phyloP scores from a whole-genome alignment of 1,284 basidiomycete genomes.

The Salmacisia buchloeana region DNA sequence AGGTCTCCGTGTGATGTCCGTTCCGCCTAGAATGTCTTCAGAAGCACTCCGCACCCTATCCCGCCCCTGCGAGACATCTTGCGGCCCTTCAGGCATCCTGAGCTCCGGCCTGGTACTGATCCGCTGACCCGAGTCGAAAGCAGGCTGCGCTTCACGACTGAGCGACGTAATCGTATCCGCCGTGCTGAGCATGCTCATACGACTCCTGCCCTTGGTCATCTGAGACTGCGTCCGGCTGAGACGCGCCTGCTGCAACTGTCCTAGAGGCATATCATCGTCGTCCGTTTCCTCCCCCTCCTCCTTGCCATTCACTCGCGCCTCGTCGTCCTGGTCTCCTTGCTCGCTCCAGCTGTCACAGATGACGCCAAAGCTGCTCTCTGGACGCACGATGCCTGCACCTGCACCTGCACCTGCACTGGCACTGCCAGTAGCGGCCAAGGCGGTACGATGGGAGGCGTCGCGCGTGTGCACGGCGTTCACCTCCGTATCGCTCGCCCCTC shows the following conservation, averaged over 20 bases:
- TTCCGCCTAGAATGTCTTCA: too few relatives aligned
- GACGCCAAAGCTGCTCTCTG: constrained; percentile 8
- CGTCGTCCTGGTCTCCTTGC: constrained; percentile 23
- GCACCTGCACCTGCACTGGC: background rate
- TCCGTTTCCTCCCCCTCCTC: constrained; percentile 1
- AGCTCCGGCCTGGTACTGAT: too few relatives aligned
- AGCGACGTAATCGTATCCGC: background rate
- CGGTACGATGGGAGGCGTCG: background rate
- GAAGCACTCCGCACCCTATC: background rate
- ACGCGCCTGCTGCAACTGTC: constrained; percentile 14
- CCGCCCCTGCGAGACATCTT: too few relatives aligned
- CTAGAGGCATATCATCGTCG: constrained; percentile 4
- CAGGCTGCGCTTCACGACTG: background rate
- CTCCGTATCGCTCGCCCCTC: background rate
- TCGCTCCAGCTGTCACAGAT: constrained; percentile 17
- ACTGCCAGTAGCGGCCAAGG: background rate
- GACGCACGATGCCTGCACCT: background rate
- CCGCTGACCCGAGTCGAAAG: background rate
- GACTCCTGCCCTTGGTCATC: constrained; percentile 10
- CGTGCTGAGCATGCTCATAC: background rate
- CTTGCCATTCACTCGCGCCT: constrained; percentile 10
- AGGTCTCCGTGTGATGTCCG: too few relatives aligned
- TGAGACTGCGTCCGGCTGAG: background rate
- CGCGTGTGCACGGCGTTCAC: background rate
- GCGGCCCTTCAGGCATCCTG: too few relatives aligned